Base-by-base conservation (phyloP, 1,139 yeast genomes). In the Taphrina flavorubra region DNA sequence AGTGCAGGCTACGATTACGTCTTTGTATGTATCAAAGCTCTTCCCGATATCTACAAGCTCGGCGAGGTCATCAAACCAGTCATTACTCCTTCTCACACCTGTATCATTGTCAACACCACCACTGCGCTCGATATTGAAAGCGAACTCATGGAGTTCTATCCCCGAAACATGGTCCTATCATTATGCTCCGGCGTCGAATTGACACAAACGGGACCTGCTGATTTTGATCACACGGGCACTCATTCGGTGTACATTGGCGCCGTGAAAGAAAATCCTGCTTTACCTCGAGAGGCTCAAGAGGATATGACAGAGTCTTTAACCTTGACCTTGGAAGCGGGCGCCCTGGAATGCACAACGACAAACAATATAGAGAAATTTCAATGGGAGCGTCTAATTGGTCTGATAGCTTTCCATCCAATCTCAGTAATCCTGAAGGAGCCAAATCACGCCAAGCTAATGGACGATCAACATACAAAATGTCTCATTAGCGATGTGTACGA, bases 41-140 rank as follows among this genome's bases (percentile, higher is more conserved):
- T 88, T 39, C 96, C 96, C 5, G 96, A 89, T 75, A 78, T 85
- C 1, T 80, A 82, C 68, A 79, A 80, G 66, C 81, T 88, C 66
- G 90, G 86, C 73, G 85, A 87, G 34, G 78, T 88, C 59, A 82
- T 88, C 69, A 81, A 77, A 37, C 86, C 88, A 1, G 89, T 86
- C 1, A 84, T 87, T 37, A 77, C 81, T 10, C 74, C 75, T 4
- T 80, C 77, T 4, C 77, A 79, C 39, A 82, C 90, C 5, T 81
- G 84, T 4, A 84, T 90, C 69, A 68, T 73, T 34, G 69, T 73
- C 69, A 73, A 73, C 69, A 73, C 75, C 14, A 70, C 73, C 46
- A 85, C 88, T 74, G 96, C 96, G 3, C 80, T 88, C 70, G 92
- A 87, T 51, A 87, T 88, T 71, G 96, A 90, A 75, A 79, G 79